These are phyloP conservation scores for Hypholoma fasciculare DNA, from an alignment of 768 basidiomycete genomes.

Conservation along the genomic window DNA sequence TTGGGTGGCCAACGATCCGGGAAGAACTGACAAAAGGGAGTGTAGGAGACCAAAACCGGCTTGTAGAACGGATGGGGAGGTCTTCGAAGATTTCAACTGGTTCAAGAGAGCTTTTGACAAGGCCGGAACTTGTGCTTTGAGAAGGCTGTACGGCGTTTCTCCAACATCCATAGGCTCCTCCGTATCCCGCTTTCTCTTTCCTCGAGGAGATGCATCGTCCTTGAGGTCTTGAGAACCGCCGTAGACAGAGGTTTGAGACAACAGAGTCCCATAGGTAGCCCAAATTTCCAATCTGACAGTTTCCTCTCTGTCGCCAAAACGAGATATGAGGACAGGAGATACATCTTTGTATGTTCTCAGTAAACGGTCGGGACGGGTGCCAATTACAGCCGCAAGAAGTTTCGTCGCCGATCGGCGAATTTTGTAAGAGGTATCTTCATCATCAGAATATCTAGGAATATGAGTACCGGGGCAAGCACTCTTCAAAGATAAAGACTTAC, in stretches of 20 bases:
- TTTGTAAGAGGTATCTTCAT: constrained; percentile 98
- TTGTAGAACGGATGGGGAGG: constrained; percentile 74
- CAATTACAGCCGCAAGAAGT: constrained; percentile 79
- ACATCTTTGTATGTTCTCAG: constrained; percentile 78
- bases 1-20: constrained; percentile 78
- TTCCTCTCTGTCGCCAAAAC: constrained; percentile 94
- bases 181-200: constrained; percentile 77
- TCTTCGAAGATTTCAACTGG: constrained; percentile 84
- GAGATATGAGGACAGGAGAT: constrained; percentile 85
- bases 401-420: constrained; percentile 94
- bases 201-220: constrained; percentile 49
- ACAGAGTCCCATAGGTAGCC: constrained; percentile 77
- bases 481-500: constrained; percentile 38
- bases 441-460: constrained; percentile 81
- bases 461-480: constrained; percentile 3
- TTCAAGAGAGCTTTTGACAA: constrained; percentile 81
- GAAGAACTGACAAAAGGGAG: constrained; percentile 74
- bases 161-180: constrained; percentile 71
- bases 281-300: constrained; percentile 93
- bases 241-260: constrained; percentile 84
- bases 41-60: constrained; percentile 83
- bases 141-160: constrained; percentile 70
- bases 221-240: constrained; percentile 60
- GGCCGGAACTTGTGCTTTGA: constrained; percentile 74
- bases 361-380: constrained; percentile 88